phyloP scores from a whole-genome alignment of 768 basidiomycete species.

The Galerina sulciceps region DNA sequence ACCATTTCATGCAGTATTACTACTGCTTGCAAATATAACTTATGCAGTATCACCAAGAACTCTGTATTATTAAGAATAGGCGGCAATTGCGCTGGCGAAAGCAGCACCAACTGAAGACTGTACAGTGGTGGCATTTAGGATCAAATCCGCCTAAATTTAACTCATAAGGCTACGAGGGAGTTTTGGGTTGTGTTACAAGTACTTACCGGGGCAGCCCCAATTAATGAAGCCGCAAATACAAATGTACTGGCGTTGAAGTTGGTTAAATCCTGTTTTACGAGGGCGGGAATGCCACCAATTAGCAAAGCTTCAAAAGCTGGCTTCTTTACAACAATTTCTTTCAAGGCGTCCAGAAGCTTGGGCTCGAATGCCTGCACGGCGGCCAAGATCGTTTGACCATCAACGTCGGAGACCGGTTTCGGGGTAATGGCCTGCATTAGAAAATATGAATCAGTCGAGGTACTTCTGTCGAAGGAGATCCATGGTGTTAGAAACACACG shows the following conservation, averaged over 20 bases:
- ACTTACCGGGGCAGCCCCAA: no score
- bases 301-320: constrained; percentile 24
- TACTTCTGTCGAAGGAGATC: neutral
- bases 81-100: constrained; percentile 31
- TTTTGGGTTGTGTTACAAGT: no score
- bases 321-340: constrained; percentile 28
- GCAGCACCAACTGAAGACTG: constrained; percentile 19
- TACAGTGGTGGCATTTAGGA: neutral
- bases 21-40: no score
- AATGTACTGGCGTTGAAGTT: no score
- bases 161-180: no score
- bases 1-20: neutral
- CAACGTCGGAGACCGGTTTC: constrained; percentile 24
- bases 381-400: constrained; percentile 26
- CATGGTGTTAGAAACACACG: constrained; percentile 11
- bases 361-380: constrained; percentile 18
- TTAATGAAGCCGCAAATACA: no score
- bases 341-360: constrained; percentile 21
- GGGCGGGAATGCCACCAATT: constrained; percentile 16
- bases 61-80: constrained; percentile 14
- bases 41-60: neutral
- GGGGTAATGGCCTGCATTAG: constrained; percentile 8
- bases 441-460: neutral
- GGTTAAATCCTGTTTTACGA: constrained; percentile 2
- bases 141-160: no score